Conservation (phyloP, 2,329 filamentous ascomycete genomes). For the Pseudogymnoascus sp. region DNA sequence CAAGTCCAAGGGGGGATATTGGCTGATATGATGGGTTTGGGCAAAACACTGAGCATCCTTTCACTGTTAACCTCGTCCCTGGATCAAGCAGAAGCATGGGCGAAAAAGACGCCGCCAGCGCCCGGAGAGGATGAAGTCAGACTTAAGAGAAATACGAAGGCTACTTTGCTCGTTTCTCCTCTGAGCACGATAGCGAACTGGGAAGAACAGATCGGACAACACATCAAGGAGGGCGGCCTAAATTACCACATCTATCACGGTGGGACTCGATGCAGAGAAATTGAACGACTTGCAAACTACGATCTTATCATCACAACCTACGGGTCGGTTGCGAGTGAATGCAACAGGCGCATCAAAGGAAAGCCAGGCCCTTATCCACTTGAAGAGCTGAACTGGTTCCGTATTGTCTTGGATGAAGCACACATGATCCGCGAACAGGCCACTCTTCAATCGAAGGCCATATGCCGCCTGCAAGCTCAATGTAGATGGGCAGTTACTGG, state of each 20-base stretch:
- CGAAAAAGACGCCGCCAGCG: constrained; percentile 23
- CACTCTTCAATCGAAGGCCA: constrained; percentile 75
- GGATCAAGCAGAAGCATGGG: constrained; percentile 28
- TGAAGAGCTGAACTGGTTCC: constrained; percentile 79
- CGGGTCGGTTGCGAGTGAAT: constrained; percentile 74
- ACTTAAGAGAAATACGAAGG: constrained; percentile 59
- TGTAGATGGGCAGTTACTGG: constrained; percentile 96
- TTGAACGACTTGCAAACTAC: constrained; percentile 58
- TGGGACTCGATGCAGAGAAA: constrained; percentile 60
- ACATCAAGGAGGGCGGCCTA: constrained; percentile 57
- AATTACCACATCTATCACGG: constrained; percentile 84
- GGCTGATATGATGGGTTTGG: constrained; percentile 84
- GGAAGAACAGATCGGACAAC: constrained; percentile 83
- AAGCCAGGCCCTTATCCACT: constrained; percentile 57
- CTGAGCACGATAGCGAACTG: constrained; percentile 89
- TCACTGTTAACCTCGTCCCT: constrained; percentile 64
- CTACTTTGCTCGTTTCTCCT: constrained; percentile 80
- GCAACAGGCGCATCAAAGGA: constrained; percentile 52
- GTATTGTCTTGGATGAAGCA: constrained; percentile 88
- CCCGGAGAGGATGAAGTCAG: constrained; percentile 27
- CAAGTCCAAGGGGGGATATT: constrained; percentile 66
- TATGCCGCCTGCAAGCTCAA: constrained; percentile 68
- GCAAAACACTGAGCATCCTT: constrained; percentile 78
- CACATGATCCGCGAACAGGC: constrained; percentile 85
- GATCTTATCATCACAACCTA: constrained; percentile 93